These are phyloP conservation scores for Aspergillus saccharolyticus DNA, from an alignment of 495 filamentous ascomycete genomes.

Conservation along the genomic window DNA sequence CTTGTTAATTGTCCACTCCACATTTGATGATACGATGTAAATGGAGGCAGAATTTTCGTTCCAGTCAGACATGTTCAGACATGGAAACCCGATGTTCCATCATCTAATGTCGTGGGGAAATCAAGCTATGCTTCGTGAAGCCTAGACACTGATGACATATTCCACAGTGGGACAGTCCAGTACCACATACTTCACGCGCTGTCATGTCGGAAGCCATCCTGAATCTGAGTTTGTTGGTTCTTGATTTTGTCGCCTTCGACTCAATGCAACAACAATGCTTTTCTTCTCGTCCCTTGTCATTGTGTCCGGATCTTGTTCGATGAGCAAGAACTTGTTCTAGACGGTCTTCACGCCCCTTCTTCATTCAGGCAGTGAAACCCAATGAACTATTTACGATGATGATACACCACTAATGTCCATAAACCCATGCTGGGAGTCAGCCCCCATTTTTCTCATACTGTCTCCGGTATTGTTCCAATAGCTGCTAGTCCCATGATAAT, in stretches of 20 bases:
- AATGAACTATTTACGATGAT: conserved; percentile 11
- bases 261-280: conserved; percentile 6
- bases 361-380: conserved; percentile 15
- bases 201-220: background rate
- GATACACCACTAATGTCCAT: conserved; percentile 10
- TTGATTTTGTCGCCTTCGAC: conserved; percentile 14
- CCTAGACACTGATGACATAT: background rate
- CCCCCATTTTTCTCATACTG: background rate
- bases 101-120: background rate
- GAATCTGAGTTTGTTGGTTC: background rate
- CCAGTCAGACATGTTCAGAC: conserved; percentile 11
- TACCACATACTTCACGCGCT: background rate
- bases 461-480: background rate
- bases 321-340: conserved; percentile 6
- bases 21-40: conserved; percentile 12
- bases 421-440: background rate
- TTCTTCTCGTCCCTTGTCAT: conserved; percentile 5
- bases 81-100: background rate
- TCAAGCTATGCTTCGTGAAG: background rate
- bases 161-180: background rate
- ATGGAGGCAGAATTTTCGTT: conserved; percentile 10
- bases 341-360: conserved; percentile 10
- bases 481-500: background rate
- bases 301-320: background rate
- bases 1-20: conserved; percentile 8